phyloP scores from a whole-genome alignment of 768 basidiomycete genomes.

The Boletus sp. region DNA sequence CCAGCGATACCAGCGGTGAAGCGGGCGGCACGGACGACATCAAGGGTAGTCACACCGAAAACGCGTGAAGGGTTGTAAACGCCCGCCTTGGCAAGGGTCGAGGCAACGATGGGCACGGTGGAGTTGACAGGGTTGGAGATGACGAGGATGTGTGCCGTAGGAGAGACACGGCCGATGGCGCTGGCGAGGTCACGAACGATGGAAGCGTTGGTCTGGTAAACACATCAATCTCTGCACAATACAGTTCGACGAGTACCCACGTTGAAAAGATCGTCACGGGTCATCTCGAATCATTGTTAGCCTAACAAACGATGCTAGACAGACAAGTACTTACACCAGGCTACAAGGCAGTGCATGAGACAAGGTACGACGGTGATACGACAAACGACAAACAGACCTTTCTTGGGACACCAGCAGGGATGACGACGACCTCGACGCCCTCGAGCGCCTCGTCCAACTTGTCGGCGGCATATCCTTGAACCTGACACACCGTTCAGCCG shows the following conservation, averaged over 20 bases:
- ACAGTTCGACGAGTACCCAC: slow-evolving; percentile 43
- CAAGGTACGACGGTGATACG: background rate
- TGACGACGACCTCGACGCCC: slow-evolving; percentile 89
- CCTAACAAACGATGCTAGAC: slow-evolving; percentile 1
- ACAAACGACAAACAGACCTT: slow-evolving; percentile 57
- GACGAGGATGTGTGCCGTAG: slow-evolving; percentile 90
- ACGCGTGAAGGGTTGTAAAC: slow-evolving; percentile 86
- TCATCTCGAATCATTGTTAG: slow-evolving; percentile 65
- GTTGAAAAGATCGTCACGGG: slow-evolving; percentile 95
- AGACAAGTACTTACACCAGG: slow-evolving; percentile 67
- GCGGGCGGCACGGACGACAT: slow-evolving; percentile 93
- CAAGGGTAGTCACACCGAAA: slow-evolving; percentile 98
- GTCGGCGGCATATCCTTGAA: slow-evolving; percentile 78
- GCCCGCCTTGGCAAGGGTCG: slow-evolving; percentile 86
- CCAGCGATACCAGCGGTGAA: slow-evolving; percentile 78
- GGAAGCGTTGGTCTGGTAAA: slow-evolving; percentile 84
- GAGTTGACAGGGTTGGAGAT: slow-evolving; percentile 99
- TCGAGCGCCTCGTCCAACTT: slow-evolving; percentile 88
- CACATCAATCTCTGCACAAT: background rate
- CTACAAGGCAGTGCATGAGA: slow-evolving; percentile 42
- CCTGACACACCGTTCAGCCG: slow-evolving; percentile 42
- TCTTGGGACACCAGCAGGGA: slow-evolving; percentile 98
- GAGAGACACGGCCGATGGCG: slow-evolving; percentile 80
- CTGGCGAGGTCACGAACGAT: slow-evolving; percentile 96
- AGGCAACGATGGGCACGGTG: slow-evolving; percentile 96